Conservation (phyloP, 2,329 filamentous ascomycete genomes). For the Madurella fahalii region DNA sequence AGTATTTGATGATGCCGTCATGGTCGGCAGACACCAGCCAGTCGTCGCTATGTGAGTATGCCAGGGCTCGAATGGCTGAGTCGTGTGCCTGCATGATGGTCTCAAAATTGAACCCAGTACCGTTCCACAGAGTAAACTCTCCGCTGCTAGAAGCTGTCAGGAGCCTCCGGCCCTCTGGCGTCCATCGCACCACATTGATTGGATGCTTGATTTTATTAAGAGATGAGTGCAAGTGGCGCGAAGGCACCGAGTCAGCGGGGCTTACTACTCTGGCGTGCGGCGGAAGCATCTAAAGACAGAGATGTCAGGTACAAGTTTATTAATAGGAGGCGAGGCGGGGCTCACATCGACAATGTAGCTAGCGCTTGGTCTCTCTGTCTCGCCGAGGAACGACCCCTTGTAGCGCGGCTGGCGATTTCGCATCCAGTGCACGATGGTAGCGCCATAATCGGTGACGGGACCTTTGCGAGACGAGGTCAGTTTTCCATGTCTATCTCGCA, state of each 20-base stretch:
- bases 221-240: slow-evolving; percentile 96
- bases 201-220: slow-evolving; percentile 98
- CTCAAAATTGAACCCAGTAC: slow-evolving; percentile 98
- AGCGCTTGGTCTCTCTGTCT: slow-evolving; percentile 76
- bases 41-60: slow-evolving; percentile 93
- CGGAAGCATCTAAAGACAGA: slow-evolving; percentile 67
- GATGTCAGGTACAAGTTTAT: slow-evolving; percentile 18
- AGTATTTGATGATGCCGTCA: slow-evolving; percentile 94
- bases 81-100: slow-evolving; percentile 99
- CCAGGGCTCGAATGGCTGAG: slow-evolving; percentile 73
- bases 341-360: slow-evolving; percentile 88
- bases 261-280: slow-evolving; percentile 70
- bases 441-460: slow-evolving; percentile 88
- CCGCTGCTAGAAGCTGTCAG: slow-evolving; percentile 93
- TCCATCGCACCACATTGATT: slow-evolving; percentile 96
- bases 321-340: slow-evolving; percentile 11
- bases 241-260: slow-evolving; percentile 82
- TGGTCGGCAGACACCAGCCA: slow-evolving; percentile 96
- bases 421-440: slow-evolving; percentile 89
- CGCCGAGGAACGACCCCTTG: slow-evolving; percentile 65
- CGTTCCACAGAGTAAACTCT: slow-evolving; percentile 98
- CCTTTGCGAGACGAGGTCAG: slow-evolving; percentile 46
- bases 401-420: slow-evolving; percentile 74
- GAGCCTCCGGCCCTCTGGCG: slow-evolving; percentile 85
- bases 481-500: neutral